phyloP scores from a whole-genome alignment of 306 rosid species.

The peach (Prunus persica) region Prunus_persica_NCBIv2 NC_034012.1:13340001-13340500 shows the following conservation, averaged over 20 bases:
- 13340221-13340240: too few relatives aligned
- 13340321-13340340: conserved; percentile 11
- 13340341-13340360: neutral
- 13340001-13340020: conserved; percentile 25
- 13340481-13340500: neutral
- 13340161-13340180: conserved; percentile 28
- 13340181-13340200: too few relatives aligned
- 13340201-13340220: too few relatives aligned
- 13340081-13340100: conserved; percentile 30
- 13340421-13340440: conserved; percentile 17
- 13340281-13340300: conserved; percentile 40
- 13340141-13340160: conserved; percentile 34
- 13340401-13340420: conserved; percentile 7
- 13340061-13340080: conserved; percentile 40
- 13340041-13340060: conserved; percentile 38
- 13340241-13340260: neutral
- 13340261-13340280: neutral
- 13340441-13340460: conserved; percentile 8
- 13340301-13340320: conserved; percentile 22
- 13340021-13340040: conserved; percentile 20
- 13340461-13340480: conserved; percentile 9
- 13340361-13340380: neutral
- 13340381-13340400: conserved; percentile 10
- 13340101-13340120: conserved; percentile 41
- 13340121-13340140: conserved; percentile 54